A percentile compares a stretch with the other conserved stretches of the same genome.
phyloP scores from a whole-genome alignment of 345 rosid genomes.

The Syzygium grande region DNA sequence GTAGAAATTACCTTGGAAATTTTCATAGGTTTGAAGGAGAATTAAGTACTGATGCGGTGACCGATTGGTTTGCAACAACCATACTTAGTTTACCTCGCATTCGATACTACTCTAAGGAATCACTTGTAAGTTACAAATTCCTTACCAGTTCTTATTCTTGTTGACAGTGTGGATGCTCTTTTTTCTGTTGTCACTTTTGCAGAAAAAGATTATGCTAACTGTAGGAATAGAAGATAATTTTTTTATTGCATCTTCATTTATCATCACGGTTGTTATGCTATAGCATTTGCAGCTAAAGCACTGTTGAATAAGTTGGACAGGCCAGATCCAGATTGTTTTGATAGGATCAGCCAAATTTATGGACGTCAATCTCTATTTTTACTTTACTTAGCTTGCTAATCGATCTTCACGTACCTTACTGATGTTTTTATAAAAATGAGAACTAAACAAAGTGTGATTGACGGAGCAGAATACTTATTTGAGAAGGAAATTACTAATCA shows the following conservation, averaged over 20 bases:
- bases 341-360: background rate
- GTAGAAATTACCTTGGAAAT: background rate
- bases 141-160: background rate
- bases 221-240: background rate
- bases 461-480: background rate
- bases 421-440: background rate
- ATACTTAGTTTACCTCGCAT: conserved; percentile 78
- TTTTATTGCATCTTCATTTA: background rate
- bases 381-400: background rate
- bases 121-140: conserved; percentile 49
- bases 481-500: background rate
- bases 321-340: background rate
- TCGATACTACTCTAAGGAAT: conserved; percentile 70
- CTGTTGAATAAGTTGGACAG: background rate
- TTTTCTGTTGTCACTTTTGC: background rate
- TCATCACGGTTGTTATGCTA: background rate
- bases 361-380: background rate
- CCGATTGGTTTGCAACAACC: conserved; percentile 76
- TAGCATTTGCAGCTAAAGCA: background rate
- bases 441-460: background rate
- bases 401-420: background rate
- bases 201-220: background rate
- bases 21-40: conserved; percentile 65
- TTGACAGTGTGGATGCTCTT: background rate
- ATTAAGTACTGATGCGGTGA: conserved; percentile 61